phyloP scores from a whole-genome alignment of 805 yeast genomes.

The Jamesozyma piceae region DNA sequence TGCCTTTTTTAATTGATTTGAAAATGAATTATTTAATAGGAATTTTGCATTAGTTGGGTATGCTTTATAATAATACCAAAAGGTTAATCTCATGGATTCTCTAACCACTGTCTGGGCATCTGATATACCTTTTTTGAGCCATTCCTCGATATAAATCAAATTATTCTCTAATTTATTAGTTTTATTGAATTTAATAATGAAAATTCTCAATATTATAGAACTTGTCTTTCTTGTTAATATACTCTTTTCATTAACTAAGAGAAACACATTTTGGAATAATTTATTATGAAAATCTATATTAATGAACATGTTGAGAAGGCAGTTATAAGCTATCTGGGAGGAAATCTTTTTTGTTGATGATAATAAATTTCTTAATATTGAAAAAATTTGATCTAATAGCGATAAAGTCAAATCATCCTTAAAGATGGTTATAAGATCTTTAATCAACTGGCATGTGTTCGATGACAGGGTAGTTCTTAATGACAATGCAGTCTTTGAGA shows the following conservation, averaged over 20 bases:
- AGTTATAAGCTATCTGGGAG: constrained; percentile 30
- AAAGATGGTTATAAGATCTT: constrained; percentile 41
- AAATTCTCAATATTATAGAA: constrained; percentile 59
- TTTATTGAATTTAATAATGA: constrained; percentile 42
- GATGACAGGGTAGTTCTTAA: constrained; percentile 75
- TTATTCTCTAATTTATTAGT: constrained; percentile 31
- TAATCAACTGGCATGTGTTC: constrained; percentile 66
- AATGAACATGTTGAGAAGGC: constrained; percentile 42
- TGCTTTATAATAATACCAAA: constrained; percentile 54
- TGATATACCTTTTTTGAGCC: constrained; percentile 50
- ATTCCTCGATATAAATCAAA: constrained; percentile 34
- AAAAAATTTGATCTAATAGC: constrained; percentile 29
- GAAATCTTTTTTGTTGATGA: constrained; percentile 34
- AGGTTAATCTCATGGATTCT: constrained; percentile 61
- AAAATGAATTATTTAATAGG: constrained; percentile 25
- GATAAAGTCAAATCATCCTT: constrained; percentile 22
- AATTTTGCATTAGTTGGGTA: constrained; percentile 46
- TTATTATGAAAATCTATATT: constrained; percentile 47
- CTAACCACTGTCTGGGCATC: constrained; percentile 80
- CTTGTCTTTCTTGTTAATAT: constrained; percentile 61
- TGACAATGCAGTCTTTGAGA: constrained; percentile 58
- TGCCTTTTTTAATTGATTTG: constrained; percentile 38
- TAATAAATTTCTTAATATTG: constrained; percentile 26
- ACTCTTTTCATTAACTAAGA: constrained; percentile 58
- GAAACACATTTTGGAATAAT: constrained; percentile 39